Conservation (phyloP, 1,284 basidiomycete species). For the Abortiporus biennis region DNA sequence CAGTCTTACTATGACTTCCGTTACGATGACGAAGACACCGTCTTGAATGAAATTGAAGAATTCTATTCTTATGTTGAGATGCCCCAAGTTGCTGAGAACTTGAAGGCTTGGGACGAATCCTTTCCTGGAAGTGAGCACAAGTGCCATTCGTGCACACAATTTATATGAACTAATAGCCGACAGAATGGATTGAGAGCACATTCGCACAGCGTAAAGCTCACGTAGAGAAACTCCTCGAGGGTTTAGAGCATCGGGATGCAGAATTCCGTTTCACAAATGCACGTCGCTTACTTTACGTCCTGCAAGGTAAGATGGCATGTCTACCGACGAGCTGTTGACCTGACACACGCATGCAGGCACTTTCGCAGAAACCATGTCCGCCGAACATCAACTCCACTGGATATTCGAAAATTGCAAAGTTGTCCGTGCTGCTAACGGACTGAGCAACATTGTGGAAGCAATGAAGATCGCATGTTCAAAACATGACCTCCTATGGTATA, state of each 20-base stretch:
- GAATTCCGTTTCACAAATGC: constrained; percentile 83
- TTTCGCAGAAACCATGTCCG: constrained; percentile 86
- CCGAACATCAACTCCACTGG: constrained; percentile 94
- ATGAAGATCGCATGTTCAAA: constrained; percentile 88
- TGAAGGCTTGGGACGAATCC: constrained; percentile 82
- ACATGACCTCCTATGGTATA: constrained; percentile 78
- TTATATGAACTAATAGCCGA: constrained; percentile 3
- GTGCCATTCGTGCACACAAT: constrained; percentile 5
- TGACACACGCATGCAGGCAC: too few relatives aligned
- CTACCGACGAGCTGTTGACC: too few relatives aligned
- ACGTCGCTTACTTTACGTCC: constrained; percentile 81
- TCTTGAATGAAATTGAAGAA: constrained; percentile 95
- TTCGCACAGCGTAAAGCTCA: constrained; percentile 61
- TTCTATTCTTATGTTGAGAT: constrained; percentile 99
- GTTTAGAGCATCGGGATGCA: constrained; percentile 80
- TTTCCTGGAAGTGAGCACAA: constrained; percentile 61
- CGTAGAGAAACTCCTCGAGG: constrained; percentile 77
- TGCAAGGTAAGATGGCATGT: constrained; percentile 93
- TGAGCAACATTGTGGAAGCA: constrained; percentile 80
- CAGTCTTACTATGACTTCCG: constrained; percentile 85
- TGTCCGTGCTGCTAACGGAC: constrained; percentile 80
- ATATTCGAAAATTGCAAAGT: constrained; percentile 92
- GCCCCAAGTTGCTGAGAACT: constrained; percentile 83
- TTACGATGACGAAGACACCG: constrained; percentile 92
- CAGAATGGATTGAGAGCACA: constrained; percentile 77